Conservation (phyloP, 495 filamentous ascomycete species). For the Hypoxylon cercidicola region DNA sequence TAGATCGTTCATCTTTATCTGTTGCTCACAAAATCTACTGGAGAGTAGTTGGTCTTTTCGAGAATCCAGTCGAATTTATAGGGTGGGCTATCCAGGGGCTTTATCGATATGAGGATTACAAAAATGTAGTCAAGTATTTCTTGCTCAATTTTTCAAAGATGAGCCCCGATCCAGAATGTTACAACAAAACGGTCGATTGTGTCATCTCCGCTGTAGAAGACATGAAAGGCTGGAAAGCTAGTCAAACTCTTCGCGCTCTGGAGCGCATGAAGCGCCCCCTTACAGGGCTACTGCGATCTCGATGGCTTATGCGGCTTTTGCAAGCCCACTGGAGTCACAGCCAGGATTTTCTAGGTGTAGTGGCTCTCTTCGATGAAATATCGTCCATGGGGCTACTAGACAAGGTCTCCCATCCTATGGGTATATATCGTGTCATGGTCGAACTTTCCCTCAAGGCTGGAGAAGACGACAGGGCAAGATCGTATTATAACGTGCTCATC, state of each 20-base stretch:
- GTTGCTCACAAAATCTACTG: conserved; percentile 44
- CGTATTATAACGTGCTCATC: conserved; percentile 39
- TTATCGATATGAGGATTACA: conserved; percentile 42
- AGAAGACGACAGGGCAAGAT: conserved; percentile 43
- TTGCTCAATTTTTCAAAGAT: conserved; percentile 45
- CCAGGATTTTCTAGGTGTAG: conserved; percentile 34
- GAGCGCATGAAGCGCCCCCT: conserved; percentile 24
- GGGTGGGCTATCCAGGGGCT: conserved; percentile 46
- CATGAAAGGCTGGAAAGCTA: conserved; percentile 38
- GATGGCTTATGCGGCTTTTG: conserved; percentile 51
- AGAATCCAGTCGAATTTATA: conserved; percentile 26
- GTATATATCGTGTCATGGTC: conserved; percentile 51
- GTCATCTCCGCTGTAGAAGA: conserved; percentile 46
- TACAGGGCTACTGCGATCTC: conserved; percentile 28
- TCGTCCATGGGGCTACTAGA: conserved; percentile 28
- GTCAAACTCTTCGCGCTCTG: conserved; percentile 42
- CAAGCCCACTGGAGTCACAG: conserved; percentile 44
- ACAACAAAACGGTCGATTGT: conserved; percentile 37
- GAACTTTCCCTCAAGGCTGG: conserved; percentile 53
- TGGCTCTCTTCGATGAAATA: conserved; percentile 44
- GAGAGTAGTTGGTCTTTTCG: conserved; percentile 35
- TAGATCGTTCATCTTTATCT: conserved; percentile 27
- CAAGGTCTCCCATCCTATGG: conserved; percentile 34
- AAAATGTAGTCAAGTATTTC: conserved; percentile 48
- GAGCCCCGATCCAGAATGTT: conserved; percentile 27